Evolutionary conservation across 176 grass and related monocot genomes (phyloP).

Genomic region (Cocos nucifera): DNA sequence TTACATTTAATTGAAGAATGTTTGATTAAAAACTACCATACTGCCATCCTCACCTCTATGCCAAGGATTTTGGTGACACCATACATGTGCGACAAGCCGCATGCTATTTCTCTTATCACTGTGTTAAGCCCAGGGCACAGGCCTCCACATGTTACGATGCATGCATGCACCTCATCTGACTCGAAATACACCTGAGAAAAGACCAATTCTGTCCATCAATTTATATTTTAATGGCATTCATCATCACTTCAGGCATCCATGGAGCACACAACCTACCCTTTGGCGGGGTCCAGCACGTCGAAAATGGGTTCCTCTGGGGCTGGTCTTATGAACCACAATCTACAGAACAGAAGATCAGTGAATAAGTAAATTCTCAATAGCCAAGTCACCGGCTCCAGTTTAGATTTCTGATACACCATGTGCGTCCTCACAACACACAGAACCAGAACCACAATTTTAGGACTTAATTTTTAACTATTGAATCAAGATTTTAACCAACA

Average conservation of each 20-base stretch:
- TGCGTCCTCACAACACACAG: too few species aligned
- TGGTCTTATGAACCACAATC: slow-evolving; percentile 78
- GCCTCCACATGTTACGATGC: slow-evolving; percentile 97
- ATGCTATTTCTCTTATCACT: slow-evolving; percentile 96
- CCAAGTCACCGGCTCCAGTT: too few species aligned
- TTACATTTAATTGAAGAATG: too few species aligned
- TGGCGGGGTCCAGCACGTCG: slow-evolving; percentile 82
- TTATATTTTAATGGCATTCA: background rate
- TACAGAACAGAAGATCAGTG: slow-evolving; percentile 21
- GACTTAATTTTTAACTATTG: too few species aligned
- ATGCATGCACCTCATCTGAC: slow-evolving; percentile 80
- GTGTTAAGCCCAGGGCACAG: slow-evolving; percentile 97
- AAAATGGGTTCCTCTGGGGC: slow-evolving; percentile 81
- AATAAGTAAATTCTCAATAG: background rate
- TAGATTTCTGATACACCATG: too few species aligned
- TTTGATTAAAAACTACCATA: background rate
- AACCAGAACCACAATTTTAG: too few species aligned
- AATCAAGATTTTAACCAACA: background rate
- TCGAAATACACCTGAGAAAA: slow-evolving; percentile 67
- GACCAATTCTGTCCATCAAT: background rate
- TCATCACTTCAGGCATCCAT: background rate
- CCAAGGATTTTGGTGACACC: slow-evolving; percentile 75
- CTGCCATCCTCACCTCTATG: slow-evolving; percentile 54
- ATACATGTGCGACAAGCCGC: slow-evolving; percentile 88
- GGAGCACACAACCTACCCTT: slow-evolving; percentile 29